A percentile compares a stretch with the other conserved stretches of the same genome.
Conservation (phyloP, 2,329 filamentous ascomycete species). For the Alternaria panax region DNA sequence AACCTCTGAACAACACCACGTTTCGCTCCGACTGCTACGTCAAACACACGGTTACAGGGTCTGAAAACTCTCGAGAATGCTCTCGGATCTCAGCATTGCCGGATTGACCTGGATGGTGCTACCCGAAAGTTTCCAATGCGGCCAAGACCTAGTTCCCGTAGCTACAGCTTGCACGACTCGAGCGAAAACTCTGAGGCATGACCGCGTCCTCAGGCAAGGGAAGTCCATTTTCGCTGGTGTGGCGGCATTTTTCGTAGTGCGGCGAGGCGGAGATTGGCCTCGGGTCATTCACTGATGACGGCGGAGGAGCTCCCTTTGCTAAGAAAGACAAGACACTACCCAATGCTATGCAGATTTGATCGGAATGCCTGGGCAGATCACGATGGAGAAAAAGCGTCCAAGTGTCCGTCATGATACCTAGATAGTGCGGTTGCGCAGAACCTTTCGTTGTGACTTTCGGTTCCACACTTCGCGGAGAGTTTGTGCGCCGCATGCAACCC, state of each 20-base stretch:
- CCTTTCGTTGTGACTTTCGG: not conserved
- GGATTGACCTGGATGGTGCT: not conserved
- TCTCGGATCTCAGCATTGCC: not conserved
- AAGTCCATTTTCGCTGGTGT: not conserved
- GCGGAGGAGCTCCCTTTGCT: not conserved
- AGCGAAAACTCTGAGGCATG: not conserved
- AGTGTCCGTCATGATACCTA: not conserved
- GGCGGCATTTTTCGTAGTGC: not conserved
- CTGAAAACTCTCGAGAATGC: not conserved
- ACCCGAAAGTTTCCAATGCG: not conserved
- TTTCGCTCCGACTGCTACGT: not conserved
- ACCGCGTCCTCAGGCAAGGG: not conserved
- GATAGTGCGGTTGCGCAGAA: not conserved
- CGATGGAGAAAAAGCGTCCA: not conserved
- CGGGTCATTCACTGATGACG: not conserved
- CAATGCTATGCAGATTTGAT: not conserved
- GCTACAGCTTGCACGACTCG: constrained; percentile 9
- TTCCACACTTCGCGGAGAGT: constrained; percentile 1
- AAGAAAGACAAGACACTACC: not conserved
- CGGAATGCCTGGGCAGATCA: not conserved
- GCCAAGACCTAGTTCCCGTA: constrained; percentile 2
- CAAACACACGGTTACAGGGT: not conserved
- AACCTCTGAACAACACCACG: not conserved
- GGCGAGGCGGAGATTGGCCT: not conserved
- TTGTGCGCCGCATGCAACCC: constrained; percentile 3